Evolutionary conservation across 345 rosid species (phyloP).

Genomic region (Populus ilicifolia): DNA sequence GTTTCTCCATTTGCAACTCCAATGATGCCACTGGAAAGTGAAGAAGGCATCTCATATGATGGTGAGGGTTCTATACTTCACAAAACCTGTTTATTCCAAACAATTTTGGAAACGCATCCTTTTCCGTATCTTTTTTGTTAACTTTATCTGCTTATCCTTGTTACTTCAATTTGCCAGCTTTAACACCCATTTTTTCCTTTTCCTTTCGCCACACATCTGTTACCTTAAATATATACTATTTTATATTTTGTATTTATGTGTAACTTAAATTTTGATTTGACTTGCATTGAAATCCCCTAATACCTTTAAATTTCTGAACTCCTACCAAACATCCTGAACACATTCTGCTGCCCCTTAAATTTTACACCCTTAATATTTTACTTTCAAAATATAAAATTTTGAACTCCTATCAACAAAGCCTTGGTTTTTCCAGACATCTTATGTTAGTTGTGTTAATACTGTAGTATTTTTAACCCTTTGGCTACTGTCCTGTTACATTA

Average conservation of each 20-base stretch:
- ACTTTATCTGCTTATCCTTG: background rate
- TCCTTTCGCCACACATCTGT: background rate
- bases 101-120: background rate
- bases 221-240: background rate
- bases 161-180: background rate
- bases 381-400: background rate
- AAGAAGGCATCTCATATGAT: slow-evolving; percentile 41
- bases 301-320: background rate
- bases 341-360: background rate
- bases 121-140: background rate
- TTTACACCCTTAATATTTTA: background rate
- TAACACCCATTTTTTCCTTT: background rate
- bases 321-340: background rate
- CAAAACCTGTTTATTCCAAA: background rate
- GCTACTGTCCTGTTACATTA: background rate
- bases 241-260: background rate
- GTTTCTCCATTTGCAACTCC: slow-evolving; percentile 38
- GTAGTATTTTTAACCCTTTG: background rate
- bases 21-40: slow-evolving; percentile 37
- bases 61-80: slow-evolving; percentile 28
- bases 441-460: background rate
- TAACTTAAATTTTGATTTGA: background rate
- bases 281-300: background rate
- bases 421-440: background rate
- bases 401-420: background rate